Percentiles rank a stretch among this genome's conserved stretches.
phyloP scores from a whole-genome alignment of 164 flowering plant genomes.

The Vitis amurensis region DNA sequence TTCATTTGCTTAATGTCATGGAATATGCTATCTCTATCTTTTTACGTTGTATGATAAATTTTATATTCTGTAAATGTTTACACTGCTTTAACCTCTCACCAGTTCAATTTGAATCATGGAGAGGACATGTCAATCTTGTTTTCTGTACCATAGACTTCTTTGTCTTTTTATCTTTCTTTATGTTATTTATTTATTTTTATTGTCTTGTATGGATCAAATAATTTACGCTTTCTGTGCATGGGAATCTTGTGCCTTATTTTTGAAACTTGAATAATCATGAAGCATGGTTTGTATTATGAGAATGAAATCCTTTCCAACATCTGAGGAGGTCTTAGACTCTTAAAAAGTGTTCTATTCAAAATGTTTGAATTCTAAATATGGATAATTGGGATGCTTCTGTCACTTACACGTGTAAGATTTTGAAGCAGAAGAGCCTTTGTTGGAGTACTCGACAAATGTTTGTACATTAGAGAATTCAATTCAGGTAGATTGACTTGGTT shows the following conservation, averaged over 20 bases:
- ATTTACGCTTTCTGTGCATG: neutral
- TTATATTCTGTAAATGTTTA: neutral
- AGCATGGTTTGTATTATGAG: neutral
- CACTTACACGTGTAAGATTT: neutral
- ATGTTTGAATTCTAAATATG: neutral
- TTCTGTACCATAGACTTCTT: neutral
- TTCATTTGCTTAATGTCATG: conserved; percentile 5
- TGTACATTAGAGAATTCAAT: no score
- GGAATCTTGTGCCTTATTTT: neutral
- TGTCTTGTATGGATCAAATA: neutral
- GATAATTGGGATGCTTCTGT: neutral
- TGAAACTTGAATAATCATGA: neutral
- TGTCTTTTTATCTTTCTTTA: neutral
- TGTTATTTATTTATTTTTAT: neutral
- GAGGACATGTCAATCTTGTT: no score
- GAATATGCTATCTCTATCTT: neutral
- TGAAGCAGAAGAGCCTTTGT: neutral
- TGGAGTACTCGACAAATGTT: no score
- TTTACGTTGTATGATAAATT: no score
- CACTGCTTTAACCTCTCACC: neutral
- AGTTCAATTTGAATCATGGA: neutral
- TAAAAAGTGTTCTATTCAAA: neutral
- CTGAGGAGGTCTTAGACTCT: neutral
- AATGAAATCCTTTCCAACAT: neutral
- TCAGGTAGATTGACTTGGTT: no score